A percentile compares a stretch with the other conserved stretches of the same genome.
Evolutionary conservation across 2,329 filamentous ascomycete species (phyloP).

Genomic region (Rhynchosporium graminicola): DNA sequence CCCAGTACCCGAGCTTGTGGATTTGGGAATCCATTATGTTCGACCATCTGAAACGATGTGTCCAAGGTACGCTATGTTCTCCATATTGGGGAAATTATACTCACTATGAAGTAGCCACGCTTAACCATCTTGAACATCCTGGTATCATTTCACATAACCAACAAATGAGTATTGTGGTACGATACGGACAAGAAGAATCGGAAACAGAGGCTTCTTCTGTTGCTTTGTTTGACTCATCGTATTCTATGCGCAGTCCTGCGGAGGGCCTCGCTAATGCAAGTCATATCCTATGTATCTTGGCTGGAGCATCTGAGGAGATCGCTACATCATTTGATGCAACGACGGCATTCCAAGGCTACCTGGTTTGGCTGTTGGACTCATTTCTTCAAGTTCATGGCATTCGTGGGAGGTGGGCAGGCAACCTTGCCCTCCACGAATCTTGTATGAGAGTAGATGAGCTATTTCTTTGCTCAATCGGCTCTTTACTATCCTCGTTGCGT

Average conservation of each 20-base stretch:
- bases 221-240: constrained; percentile 29
- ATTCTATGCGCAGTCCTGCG: constrained; percentile 30
- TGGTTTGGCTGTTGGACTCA: constrained; percentile 40
- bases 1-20: constrained; percentile 51
- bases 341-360: constrained; percentile 39
- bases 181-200: constrained; percentile 28
- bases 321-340: constrained; percentile 34
- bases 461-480: constrained; percentile 30
- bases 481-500: constrained; percentile 31
- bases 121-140: constrained; percentile 32
- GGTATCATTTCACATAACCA: constrained; percentile 22
- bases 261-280: constrained; percentile 35
- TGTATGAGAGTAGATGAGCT: constrained; percentile 19
- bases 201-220: constrained; percentile 8
- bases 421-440: constrained; percentile 20
- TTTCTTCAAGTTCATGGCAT: constrained; percentile 33
- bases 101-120: constrained; percentile 30
- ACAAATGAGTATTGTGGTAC: constrained; percentile 29
- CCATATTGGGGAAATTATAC: not conserved
- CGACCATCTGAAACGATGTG: constrained; percentile 50
- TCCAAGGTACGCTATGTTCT: constrained; percentile 32
- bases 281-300: constrained; percentile 36
- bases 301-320: constrained; percentile 35
- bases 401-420: constrained; percentile 27
- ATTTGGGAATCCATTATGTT: constrained; percentile 47